A percentile compares a stretch with the other conserved stretches of the same genome.
Evolutionary conservation across 1,284 basidiomycete genomes (phyloP).

Genomic region (Naganishia cerealis): DNA sequence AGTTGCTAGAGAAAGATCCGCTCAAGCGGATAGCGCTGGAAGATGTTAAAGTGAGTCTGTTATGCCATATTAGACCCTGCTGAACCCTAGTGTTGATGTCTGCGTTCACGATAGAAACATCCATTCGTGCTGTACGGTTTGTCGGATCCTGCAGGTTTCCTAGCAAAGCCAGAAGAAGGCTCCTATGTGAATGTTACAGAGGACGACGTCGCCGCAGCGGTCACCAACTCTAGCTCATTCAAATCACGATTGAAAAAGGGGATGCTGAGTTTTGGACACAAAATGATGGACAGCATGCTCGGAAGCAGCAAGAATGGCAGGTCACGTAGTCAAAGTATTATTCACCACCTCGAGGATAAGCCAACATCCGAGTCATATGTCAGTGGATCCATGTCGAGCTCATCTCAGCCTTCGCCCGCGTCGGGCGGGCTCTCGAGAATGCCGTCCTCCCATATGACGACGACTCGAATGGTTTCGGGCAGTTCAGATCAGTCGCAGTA

Average conservation of each 20-base stretch:
- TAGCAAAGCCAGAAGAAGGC: conserved; percentile 67
- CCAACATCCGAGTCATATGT: conserved; percentile 26
- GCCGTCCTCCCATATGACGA: conserved; percentile 3
- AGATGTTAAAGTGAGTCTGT: conserved; percentile 72
- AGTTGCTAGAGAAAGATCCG: conserved; percentile 81
- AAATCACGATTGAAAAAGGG: conserved; percentile 46
- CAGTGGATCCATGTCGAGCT: conserved; percentile 32
- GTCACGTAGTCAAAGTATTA: conserved; percentile 43
- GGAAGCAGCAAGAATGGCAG: conserved; percentile 36
- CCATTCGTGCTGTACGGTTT: conserved; percentile 79
- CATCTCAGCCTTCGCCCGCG: conserved; percentile 31
- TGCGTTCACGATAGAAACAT: conserved; percentile 43
- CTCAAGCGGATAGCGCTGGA: conserved; percentile 75
- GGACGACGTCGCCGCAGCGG: conserved; percentile 77
- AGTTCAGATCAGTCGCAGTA: conserved; percentile 18
- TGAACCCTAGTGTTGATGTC: conserved; percentile 14
- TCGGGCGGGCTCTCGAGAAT: conserved; percentile 27
- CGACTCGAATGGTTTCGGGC: conserved; percentile 15
- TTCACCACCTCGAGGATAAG: conserved; percentile 35
- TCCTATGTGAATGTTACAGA: conserved; percentile 69
- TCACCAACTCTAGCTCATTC: conserved; percentile 53
- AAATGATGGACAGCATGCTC: conserved; percentile 44
- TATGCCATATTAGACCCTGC: not conserved
- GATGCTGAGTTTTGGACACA: conserved; percentile 46
- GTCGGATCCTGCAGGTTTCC: conserved; percentile 71